Conservation (phyloP, 2,329 filamentous ascomycete species). For the Chalara sp. region DNA sequence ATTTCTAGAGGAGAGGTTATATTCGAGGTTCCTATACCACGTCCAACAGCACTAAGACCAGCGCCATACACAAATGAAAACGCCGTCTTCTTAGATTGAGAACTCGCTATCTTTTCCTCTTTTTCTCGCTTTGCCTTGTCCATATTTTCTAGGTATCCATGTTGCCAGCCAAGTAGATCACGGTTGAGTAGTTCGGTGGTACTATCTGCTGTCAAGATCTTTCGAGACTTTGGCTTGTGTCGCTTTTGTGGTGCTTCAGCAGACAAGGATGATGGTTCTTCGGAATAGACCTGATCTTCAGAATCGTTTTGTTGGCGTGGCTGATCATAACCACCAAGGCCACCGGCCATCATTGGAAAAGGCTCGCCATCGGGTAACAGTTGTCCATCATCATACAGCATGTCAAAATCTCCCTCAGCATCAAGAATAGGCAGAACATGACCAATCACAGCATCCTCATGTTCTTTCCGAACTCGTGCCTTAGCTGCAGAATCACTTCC, state of each 20-base stretch:
- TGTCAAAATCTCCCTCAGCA: conserved; percentile 22
- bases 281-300: conserved; percentile 17
- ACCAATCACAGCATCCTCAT: conserved; percentile 31
- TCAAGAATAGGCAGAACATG: conserved; percentile 18
- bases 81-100: conserved; percentile 55
- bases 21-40: conserved; percentile 33
- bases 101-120: conserved; percentile 30
- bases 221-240: conserved; percentile 26
- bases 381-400: conserved; percentile 22
- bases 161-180: conserved; percentile 50
- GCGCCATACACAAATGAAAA: conserved; percentile 51
- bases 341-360: conserved; percentile 21
- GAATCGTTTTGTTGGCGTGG: conserved; percentile 11
- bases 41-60: conserved; percentile 48
- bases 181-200: conserved; percentile 46
- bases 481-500: conserved; percentile 31
- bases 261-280: conserved; percentile 29
- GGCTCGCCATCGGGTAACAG: conserved; percentile 24
- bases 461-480: conserved; percentile 33
- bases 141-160: conserved; percentile 57
- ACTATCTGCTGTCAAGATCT: conserved; percentile 39
- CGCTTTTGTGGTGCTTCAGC: conserved; percentile 33
- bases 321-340: conserved; percentile 11
- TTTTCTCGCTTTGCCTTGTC: conserved; percentile 37
- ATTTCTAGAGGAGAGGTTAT: conserved; percentile 43